Percentiles rank a stretch among this genome's conserved stretches.
Evolutionary conservation across 1,139 yeast species (phyloP).

Genomic region (Geotrichum reessii): DNA sequence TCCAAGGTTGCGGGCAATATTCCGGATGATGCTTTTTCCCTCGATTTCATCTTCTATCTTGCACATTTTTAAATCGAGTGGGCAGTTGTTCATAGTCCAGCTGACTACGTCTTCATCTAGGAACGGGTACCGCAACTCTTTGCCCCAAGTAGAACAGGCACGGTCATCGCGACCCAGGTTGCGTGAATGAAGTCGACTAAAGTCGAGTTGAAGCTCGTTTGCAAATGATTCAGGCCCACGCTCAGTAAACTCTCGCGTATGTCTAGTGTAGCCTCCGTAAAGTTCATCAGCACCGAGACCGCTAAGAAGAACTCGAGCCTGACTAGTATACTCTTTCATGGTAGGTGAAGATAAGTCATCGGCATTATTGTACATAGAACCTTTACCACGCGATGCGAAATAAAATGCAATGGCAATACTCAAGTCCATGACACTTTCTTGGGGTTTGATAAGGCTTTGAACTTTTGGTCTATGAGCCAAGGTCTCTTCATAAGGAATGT

Average conservation of each 20-base stretch:
- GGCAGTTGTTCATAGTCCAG: conserved; percentile 39
- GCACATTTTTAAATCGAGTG: conserved; percentile 34
- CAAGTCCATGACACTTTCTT: conserved; percentile 87
- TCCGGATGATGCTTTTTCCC: conserved; percentile 61
- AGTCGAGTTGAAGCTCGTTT: conserved; percentile 60
- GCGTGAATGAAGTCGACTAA: conserved; percentile 65
- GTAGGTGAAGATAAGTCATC: conserved; percentile 8
- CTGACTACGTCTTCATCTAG: conserved; percentile 59
- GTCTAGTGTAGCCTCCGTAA: conserved; percentile 89
- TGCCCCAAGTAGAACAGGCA: conserved; percentile 79
- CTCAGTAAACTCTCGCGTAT: conserved; percentile 40
- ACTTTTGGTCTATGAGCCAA: conserved; percentile 49
- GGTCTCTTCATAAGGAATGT: conserved; percentile 68
- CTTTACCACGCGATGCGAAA: conserved; percentile 68
- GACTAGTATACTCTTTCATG: conserved; percentile 41
- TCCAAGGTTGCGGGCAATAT: conserved; percentile 48
- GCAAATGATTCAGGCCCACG: conserved; percentile 38
- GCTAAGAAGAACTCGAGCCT: conserved; percentile 67
- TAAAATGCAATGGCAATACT: conserved; percentile 93
- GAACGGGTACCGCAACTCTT: conserved; percentile 85
- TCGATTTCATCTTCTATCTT: conserved; percentile 29
- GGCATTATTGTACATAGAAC: conserved; percentile 28
- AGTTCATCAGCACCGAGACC: conserved; percentile 98
- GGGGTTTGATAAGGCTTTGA: conserved; percentile 66
- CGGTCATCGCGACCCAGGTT: conserved; percentile 90